Conservation (phyloP, 192 early-diverging fungal genomes). For the Polychytrium aggregatum region DNA sequence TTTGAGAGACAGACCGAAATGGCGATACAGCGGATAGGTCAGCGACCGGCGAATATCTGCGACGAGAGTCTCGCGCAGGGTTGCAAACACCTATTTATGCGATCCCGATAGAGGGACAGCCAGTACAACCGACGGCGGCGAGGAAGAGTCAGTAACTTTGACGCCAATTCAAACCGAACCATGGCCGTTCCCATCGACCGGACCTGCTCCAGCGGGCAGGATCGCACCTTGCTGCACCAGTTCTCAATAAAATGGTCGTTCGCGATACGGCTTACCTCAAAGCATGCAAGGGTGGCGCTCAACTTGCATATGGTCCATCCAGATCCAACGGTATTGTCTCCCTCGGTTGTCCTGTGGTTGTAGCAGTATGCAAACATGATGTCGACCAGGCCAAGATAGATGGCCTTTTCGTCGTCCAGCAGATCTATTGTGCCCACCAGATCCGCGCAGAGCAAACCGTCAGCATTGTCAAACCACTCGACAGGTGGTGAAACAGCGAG, state of each 20-base stretch:
- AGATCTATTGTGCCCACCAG: too few relatives aligned
- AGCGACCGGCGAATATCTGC: slow-evolving; percentile 69
- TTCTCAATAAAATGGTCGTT: too few relatives aligned
- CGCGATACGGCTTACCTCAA: slow-evolving; percentile 70
- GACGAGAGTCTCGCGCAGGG: slow-evolving; percentile 45
- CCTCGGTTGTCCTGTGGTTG: slow-evolving; percentile 71
- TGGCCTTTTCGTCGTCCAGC: slow-evolving; percentile 38
- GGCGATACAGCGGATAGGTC: slow-evolving; percentile 77
- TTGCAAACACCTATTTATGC: slow-evolving; percentile 36
- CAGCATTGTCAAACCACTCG: too few relatives aligned
- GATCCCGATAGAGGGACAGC: too few relatives aligned
- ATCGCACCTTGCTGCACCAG: too few relatives aligned
- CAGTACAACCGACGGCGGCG: too few relatives aligned
- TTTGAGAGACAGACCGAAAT: slow-evolving; percentile 61
- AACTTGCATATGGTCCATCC: slow-evolving; percentile 84
- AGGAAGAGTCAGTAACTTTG: too few relatives aligned
- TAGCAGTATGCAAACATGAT: slow-evolving; percentile 85
- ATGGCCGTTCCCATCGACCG: too few relatives aligned
- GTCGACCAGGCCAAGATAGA: slow-evolving; percentile 85
- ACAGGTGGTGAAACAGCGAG: too few relatives aligned
- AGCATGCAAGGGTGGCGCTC: slow-evolving; percentile 59
- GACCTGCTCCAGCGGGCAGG: too few relatives aligned
- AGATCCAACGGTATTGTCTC: slow-evolving; percentile 79
- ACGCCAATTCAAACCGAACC: too few relatives aligned
- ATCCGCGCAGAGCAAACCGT: too few relatives aligned